A percentile compares a stretch with the other conserved stretches of the same genome.
phyloP scores from a whole-genome alignment of 78 protist species.

The Pigoraptor vietnamica region DNA sequence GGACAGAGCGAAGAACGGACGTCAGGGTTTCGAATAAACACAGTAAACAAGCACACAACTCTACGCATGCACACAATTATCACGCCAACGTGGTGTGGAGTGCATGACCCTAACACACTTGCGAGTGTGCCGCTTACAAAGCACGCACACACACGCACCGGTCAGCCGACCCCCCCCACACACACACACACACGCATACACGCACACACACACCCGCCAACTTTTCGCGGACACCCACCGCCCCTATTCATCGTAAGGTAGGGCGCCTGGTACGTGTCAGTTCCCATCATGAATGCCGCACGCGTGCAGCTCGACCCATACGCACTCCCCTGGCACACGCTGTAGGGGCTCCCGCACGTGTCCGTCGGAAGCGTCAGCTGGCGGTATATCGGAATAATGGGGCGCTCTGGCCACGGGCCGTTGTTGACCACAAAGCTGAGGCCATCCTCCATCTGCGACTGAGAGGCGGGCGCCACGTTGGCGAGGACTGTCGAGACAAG shows the following conservation, averaged over 20 bases:
- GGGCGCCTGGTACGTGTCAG: neutral
- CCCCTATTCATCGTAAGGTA: neutral
- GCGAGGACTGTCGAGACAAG: neutral
- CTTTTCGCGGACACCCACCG: neutral
- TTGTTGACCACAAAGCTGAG: neutral
- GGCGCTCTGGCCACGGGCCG: neutral
- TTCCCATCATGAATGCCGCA: neutral
- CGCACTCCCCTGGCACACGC: neutral
- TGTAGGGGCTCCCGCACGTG: neutral
- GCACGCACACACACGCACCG: no score
- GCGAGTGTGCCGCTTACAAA: no score
- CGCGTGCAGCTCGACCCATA: neutral
- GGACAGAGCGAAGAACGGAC: no score
- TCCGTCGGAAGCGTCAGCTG: neutral
- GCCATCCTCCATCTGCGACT: neutral
- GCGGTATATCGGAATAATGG: neutral
- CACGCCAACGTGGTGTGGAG: no score
- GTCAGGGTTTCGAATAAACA: no score
- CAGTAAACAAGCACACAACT: no score
- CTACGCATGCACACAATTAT: no score
- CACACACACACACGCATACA: no score
- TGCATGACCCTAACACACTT: no score
- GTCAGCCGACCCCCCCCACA: no score
- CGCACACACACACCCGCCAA: no score
- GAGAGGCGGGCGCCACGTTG: neutral